Percentiles rank a stretch among this genome's conserved stretches.
phyloP scores from a whole-genome alignment of 139 green algal genomes.

The Marvania coccoides region DNA sequence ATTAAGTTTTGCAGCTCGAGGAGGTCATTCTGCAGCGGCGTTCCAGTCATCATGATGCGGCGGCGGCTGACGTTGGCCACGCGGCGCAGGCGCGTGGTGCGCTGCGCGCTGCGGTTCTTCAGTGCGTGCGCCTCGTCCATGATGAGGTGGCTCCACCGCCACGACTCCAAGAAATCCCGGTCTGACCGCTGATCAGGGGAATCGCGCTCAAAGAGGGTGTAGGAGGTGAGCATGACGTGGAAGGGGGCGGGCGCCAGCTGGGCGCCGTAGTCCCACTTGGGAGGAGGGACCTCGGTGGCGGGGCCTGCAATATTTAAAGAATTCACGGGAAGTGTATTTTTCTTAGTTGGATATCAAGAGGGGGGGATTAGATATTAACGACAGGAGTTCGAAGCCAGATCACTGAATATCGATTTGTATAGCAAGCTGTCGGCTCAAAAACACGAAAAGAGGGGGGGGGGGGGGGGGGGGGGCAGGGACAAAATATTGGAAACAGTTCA shows the following conservation, averaged over 20 bases:
- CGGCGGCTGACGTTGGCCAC: conserved; percentile 42
- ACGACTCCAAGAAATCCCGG: conserved; percentile 37
- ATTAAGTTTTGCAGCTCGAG: conserved; percentile 83
- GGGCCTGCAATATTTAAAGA: too few species aligned
- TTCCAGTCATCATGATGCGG: conserved; percentile 79
- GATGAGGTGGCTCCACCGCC: conserved; percentile 64
- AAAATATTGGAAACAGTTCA: too few species aligned
- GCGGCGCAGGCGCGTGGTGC: conserved; percentile 34
- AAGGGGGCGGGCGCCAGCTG: conserved; percentile 43
- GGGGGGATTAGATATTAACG: too few species aligned
- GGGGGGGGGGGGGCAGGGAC: too few species aligned
- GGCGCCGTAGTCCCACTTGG: conserved; percentile 17
- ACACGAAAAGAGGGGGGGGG: too few species aligned
- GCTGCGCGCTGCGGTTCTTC: conserved; percentile 66
- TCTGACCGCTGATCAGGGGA: conserved; percentile 25
- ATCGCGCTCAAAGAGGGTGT: conserved; percentile 87
- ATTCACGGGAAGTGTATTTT: too few species aligned
- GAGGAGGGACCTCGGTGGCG: conserved; percentile 2
- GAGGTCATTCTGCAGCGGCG: conserved; percentile 88
- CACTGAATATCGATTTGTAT: too few species aligned
- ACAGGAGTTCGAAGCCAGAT: too few species aligned
- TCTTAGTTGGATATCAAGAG: too few species aligned
- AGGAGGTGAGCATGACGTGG: conserved; percentile 82
- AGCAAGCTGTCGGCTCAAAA: too few species aligned
- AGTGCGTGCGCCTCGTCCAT: conserved; percentile 85